Evolutionary conservation across 2,329 filamentous ascomycete genomes (phyloP), one percentile per base, ranked within the genome.

Genomic region (Lithohypha guttulata): DNA sequence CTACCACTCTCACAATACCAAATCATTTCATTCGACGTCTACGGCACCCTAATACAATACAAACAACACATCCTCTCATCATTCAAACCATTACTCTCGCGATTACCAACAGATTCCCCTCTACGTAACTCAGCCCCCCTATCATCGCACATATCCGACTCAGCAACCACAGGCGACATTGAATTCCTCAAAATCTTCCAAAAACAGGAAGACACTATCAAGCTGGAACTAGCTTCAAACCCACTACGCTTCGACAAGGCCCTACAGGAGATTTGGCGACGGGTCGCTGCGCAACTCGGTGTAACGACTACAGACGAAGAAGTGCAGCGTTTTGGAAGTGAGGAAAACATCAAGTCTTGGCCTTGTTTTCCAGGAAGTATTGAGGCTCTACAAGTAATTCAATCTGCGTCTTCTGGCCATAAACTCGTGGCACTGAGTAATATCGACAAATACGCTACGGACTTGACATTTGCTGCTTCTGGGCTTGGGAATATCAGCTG

Each of bases 11-110:
- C 41, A 9, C 20, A 42, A 5, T 51, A 51, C 40, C 44, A 49
- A 43, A 60, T 73, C 43, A 71, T 84, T 34, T 78, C 76, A 51
- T 85, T 89, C 60, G 83, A 89, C 61, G 77, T 81, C 63, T 87
- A 83, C 57, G 81, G 82, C 57, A 87, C 82, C 0, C 69, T 87
- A 2, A 75, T 87, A 46, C 80, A 87, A 64, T 85, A 80, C 79
- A 79, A 85, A 57, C 55, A 63, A 9, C 80, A 81, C 44, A 71
- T 84, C 41, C 59, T 70, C 30, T 49, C 59, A 3, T 66, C 71
- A 2, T 67, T 85, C 2, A 44, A 57, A 22, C 62, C 63, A 7
- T 54, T 66, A 3, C 53, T 51, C 4, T 46, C 46, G 1, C 46
- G 47, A 13, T 39, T 49, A 2, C 43, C 47, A 1, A 1, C 41